These are phyloP conservation scores for Phyllosticta citrichinensis DNA, from an alignment of 2,329 filamentous ascomycete genomes.

Conservation along the genomic window DNA sequence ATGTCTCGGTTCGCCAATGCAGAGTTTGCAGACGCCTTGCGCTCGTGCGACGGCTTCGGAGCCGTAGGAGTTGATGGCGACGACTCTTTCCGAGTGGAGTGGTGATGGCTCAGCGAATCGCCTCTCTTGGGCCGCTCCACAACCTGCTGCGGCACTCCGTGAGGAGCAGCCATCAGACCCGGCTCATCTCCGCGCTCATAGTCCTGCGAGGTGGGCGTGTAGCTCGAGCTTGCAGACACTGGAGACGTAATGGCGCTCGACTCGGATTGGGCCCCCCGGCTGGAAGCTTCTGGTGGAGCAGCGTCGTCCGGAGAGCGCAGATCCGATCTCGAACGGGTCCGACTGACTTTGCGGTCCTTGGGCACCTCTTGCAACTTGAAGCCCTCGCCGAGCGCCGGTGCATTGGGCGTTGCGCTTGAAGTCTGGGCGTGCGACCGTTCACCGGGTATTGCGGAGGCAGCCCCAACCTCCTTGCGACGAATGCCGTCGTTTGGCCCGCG, in stretches of 20 bases:
- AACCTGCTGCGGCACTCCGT: slow-evolving; percentile 23
- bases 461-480: slow-evolving; percentile 27
- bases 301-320: slow-evolving; percentile 23
- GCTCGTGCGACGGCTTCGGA: slow-evolving; percentile 21
- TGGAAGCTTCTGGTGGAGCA: neutral
- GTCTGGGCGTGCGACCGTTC: slow-evolving; percentile 41
- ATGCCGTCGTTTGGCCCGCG: slow-evolving; percentile 52
- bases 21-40: slow-evolving; percentile 30
- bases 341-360: slow-evolving; percentile 47
- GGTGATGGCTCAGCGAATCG: slow-evolving; percentile 41
- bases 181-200: slow-evolving; percentile 23
- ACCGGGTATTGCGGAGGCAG: slow-evolving; percentile 19
- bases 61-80: slow-evolving; percentile 34
- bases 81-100: slow-evolving; percentile 12
- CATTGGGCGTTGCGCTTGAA: slow-evolving; percentile 22
- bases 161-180: slow-evolving; percentile 15
- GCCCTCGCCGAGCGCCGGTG: slow-evolving; percentile 25
- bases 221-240: slow-evolving; percentile 5
- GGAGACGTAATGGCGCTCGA: slow-evolving; percentile 9
- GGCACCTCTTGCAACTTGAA: slow-evolving; percentile 78
- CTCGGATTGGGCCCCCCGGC: slow-evolving; percentile 2
- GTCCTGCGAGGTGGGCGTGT: slow-evolving; percentile 18
- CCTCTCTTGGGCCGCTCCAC: slow-evolving; percentile 45
- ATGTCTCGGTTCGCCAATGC: slow-evolving; percentile 10
- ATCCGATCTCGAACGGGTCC: slow-evolving; percentile 37